Conservation (phyloP, 495 filamentous ascomycete genomes). For the Opeltia flavorubescens region DNA sequence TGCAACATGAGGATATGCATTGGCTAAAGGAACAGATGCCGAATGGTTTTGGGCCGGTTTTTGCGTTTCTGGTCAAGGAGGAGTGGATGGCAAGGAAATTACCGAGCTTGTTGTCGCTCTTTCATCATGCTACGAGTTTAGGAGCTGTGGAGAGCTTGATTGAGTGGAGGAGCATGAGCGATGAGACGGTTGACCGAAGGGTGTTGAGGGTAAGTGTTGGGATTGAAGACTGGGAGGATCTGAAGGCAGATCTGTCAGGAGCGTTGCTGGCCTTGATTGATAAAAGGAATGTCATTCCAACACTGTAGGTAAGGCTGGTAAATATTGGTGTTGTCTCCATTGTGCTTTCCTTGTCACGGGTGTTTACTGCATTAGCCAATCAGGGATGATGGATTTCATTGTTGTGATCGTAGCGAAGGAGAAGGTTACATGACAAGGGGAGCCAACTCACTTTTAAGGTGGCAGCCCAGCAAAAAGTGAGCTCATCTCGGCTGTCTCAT, state of each 20-base stretch:
- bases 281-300: background rate
- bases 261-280: constrained; percentile 39
- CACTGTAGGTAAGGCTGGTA: no score
- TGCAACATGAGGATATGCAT: constrained; percentile 48
- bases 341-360: no score
- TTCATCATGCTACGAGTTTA: constrained; percentile 89
- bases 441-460: no score
- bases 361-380: no score
- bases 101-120: constrained; percentile 64
- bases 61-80: constrained; percentile 51
- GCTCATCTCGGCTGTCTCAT: no score
- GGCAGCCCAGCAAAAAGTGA: no score
- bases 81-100: constrained; percentile 47
- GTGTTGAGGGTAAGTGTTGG: constrained; percentile 76
- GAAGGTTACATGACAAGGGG: no score
- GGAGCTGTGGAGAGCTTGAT: constrained; percentile 92
- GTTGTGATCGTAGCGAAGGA: no score
- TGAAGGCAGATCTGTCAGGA: constrained; percentile 57
- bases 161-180: constrained; percentile 74
- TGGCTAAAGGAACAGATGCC: constrained; percentile 91
- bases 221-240: constrained; percentile 75
- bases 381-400: no score
- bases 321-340: no score
- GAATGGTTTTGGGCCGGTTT: constrained; percentile 78
- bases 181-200: constrained; percentile 53